Conservation (phyloP, 2,329 filamentous ascomycete genomes). For the Hypoxylon sp. region DNA sequence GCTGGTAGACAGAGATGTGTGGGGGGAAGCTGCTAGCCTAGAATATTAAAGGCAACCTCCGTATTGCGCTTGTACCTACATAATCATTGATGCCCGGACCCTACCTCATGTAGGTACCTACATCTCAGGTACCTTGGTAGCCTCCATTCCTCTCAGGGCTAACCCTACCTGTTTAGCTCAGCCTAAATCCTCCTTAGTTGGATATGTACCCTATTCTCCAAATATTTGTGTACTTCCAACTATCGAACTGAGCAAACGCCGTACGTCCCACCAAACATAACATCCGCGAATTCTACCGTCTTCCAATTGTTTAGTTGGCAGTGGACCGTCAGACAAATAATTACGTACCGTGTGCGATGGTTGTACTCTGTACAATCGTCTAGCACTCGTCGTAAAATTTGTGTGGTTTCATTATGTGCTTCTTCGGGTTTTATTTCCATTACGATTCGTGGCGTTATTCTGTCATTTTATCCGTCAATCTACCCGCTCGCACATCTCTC, state of each 20-base stretch:
- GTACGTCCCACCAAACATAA: background rate
- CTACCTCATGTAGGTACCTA: background rate
- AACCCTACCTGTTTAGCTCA: slow-evolving; percentile 7
- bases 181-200: slow-evolving; percentile 24
- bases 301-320: background rate
- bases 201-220: slow-evolving; percentile 9
- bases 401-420: background rate
- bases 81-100: background rate
- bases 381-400: background rate
- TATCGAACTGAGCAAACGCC: slow-evolving; percentile 4
- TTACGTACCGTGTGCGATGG: background rate
- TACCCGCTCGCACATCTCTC: slow-evolving; percentile 20
- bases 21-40: slow-evolving; percentile 26
- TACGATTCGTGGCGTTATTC: slow-evolving; percentile 21
- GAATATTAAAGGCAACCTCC: slow-evolving; percentile 6
- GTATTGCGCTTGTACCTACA: background rate
- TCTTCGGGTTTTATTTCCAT: slow-evolving; percentile 5
- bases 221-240: slow-evolving; percentile 1
- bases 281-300: background rate
- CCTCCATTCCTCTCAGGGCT: background rate
- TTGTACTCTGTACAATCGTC: slow-evolving; percentile 3
- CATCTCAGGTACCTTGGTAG: background rate
- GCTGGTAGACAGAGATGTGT: slow-evolving; percentile 34
- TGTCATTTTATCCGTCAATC: slow-evolving; percentile 33
- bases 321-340: background rate